Base-by-base conservation (phyloP, 306 rosid genomes). In the Chamaecrista fasciculata region DNA sequence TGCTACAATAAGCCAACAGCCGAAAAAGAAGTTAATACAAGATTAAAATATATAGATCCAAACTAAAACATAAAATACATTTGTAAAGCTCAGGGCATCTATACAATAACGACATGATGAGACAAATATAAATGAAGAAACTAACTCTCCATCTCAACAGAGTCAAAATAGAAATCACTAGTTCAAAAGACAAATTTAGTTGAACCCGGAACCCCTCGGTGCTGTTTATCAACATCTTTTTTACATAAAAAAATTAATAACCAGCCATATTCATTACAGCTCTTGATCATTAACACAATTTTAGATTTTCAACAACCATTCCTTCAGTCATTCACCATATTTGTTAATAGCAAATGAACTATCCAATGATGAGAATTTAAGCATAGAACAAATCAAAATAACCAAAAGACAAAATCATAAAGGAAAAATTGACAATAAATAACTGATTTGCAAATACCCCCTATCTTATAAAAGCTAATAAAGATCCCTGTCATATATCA, bases 1-100 rank as follows among this genome's bases (percentile, higher is more conserved):
- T 0, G 84, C 89, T 84, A n/a, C n/a, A n/a, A 20, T 18, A 55
- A 44, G 3, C 40, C 73, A 76, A 28, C 20, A 49, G 2, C 28
- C 34, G 44, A 34, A 12, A 15, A 28, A 2, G 0, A 51, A 21
- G 40, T 51, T 61, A 57, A 2, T 3, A 6, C 28, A 34, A 55
- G 53, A 57, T 14, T 44, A 0, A 24, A 44, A 47, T 0, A 20
- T 1, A n/a, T 6, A 48, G 18, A n/a, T 0, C n/a, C 0, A n/a
- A 2, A 8, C 62, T 3, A 50, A 8, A 29, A 4, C 34, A 11
- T 1, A 20, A 67, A 20, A 2, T 12, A 2, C 11, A 21, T 3
- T 11, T 24, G 7, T 18, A 44, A 23, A 34, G 7, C 29, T 55
- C 21, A 26, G 34, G 3, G 15, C 12, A 11, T 12, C 36, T 14